These are phyloP conservation scores for Populus tomentosa DNA, from an alignment of 441 rosid species.

Conservation along the genomic window DNA sequence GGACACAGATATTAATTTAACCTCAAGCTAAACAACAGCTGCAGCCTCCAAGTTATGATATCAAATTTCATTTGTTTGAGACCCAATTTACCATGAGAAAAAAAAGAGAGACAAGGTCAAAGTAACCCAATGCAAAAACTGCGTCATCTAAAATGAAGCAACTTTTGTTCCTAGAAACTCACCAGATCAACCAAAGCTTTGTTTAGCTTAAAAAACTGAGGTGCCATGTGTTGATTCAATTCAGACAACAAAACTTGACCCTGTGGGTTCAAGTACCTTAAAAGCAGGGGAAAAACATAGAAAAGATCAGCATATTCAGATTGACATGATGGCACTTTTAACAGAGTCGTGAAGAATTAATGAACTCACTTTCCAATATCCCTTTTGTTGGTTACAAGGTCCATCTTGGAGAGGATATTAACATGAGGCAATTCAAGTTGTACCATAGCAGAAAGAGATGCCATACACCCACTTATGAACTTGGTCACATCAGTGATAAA, in stretches of 20 bases:
- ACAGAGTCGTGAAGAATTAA: slow-evolving; percentile 6
- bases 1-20: neutral
- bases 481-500: slow-evolving; percentile 87
- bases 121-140: neutral
- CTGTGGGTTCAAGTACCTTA: slow-evolving; percentile 81
- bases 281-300: slow-evolving; percentile 10
- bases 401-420: slow-evolving; percentile 91
- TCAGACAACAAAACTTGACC: slow-evolving; percentile 51
- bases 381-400: slow-evolving; percentile 68
- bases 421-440: slow-evolving; percentile 91
- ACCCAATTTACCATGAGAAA: neutral
- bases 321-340: neutral
- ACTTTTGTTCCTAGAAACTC: slow-evolving; percentile 9
- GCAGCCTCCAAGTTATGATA: neutral
- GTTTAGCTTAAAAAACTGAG: slow-evolving; percentile 63
- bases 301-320: neutral
- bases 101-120: neutral
- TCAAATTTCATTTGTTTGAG: neutral
- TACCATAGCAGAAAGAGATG: slow-evolving; percentile 92
- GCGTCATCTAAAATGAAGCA: neutral
- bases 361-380: slow-evolving; percentile 58
- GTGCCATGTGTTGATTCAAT: slow-evolving; percentile 60
- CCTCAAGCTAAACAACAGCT: neutral
- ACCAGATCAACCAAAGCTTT: slow-evolving; percentile 46
- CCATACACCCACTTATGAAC: slow-evolving; percentile 94